These are phyloP conservation scores for Gloeostereum incarnatum DNA, from an alignment of 768 basidiomycete species.

Conservation along the genomic window DNA sequence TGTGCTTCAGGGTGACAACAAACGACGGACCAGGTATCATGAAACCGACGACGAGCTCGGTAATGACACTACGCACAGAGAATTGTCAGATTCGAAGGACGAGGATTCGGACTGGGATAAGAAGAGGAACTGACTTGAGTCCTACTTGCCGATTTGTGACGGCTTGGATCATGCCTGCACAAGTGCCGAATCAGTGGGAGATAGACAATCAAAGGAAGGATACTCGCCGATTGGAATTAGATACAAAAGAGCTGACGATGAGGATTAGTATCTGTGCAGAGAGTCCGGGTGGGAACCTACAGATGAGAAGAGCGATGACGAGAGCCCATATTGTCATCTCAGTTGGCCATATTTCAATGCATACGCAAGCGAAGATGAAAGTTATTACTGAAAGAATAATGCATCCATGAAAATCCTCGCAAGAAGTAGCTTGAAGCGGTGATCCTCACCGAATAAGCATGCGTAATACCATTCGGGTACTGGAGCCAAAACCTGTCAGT, in stretches of 20 bases:
- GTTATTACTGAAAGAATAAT: constrained; percentile 14
- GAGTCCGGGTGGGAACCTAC: constrained; percentile 1
- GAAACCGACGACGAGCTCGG: constrained; percentile 29
- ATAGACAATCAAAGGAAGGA: constrained; percentile 5
- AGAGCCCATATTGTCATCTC: constrained; percentile 30
- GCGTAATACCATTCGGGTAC: constrained; percentile 49
- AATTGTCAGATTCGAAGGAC: constrained; percentile 8
- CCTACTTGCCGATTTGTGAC: constrained; percentile 29
- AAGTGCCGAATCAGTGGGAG: neutral
- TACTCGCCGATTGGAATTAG: constrained; percentile 22
- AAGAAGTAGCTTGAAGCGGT: constrained; percentile 3
- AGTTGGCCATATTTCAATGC: constrained; percentile 27
- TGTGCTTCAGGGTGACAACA: neutral
- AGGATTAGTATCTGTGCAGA: neutral
- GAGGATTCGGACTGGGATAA: constrained; percentile 15
- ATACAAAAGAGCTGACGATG: constrained; percentile 17
- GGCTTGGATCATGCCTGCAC: constrained; percentile 25
- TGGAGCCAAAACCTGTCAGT: constrained; percentile 20
- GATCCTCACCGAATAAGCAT: constrained; percentile 21
- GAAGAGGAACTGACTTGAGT: constrained; percentile 14
- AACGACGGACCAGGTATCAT: constrained; percentile 15
- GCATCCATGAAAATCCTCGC: constrained; percentile 4
- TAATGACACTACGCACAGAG: constrained; percentile 19
- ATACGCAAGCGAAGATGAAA: constrained; percentile 22
- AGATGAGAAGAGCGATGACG: constrained; percentile 15